Conservation (phyloP, 2,329 filamentous ascomycete species). For the Fusarium buxicola region DNA sequence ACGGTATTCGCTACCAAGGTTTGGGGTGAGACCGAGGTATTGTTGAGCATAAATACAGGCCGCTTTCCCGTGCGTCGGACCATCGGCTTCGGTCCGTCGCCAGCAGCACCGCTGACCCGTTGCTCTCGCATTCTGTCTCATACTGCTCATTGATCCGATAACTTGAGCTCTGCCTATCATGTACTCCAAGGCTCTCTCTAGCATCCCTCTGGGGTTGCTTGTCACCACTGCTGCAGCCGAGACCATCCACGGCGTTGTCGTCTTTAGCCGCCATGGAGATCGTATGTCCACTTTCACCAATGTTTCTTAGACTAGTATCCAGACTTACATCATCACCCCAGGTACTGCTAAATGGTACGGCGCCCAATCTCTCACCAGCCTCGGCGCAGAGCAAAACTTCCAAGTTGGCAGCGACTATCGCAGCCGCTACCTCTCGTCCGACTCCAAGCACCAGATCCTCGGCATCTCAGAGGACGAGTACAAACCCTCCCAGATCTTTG, state of each 20-base stretch:
- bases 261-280: conserved; percentile 52
- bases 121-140: neutral
- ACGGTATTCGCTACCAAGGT: conserved; percentile 7
- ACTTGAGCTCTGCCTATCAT: too few species aligned
- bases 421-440: conserved; percentile 39
- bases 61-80: conserved; percentile 1
- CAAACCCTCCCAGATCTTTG: conserved; percentile 48
- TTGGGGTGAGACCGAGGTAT: neutral
- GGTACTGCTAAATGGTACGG: conserved; percentile 52
- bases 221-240: conserved; percentile 39
- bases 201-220: conserved; percentile 10
- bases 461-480: conserved; percentile 50
- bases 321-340: conserved; percentile 22
- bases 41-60: conserved; percentile 31
- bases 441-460: conserved; percentile 47
- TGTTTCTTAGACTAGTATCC: neutral
- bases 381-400: conserved; percentile 51
- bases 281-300: conserved; percentile 37
- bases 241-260: conserved; percentile 49
- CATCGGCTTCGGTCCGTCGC: too few species aligned
- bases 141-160: neutral
- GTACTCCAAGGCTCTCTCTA: conserved; percentile 18
- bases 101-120: too few species aligned
- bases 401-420: conserved; percentile 44
- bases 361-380: conserved; percentile 48